Conservation (phyloP, 1,284 basidiomycete species). For the Phenoliferia sp. region DNA sequence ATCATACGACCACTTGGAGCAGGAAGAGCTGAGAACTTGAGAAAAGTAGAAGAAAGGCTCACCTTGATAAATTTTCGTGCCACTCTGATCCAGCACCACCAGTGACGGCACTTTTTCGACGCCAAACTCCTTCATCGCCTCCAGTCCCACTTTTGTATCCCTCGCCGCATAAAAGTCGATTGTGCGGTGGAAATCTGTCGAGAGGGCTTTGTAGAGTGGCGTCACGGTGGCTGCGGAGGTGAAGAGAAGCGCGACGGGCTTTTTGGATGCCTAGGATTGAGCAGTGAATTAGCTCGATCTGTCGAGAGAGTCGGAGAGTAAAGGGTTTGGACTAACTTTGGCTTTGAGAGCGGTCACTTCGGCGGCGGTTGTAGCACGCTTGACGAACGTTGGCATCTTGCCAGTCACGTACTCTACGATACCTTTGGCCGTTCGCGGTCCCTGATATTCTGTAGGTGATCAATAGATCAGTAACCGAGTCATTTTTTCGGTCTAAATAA, state of each 20-base stretch:
- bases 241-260: conserved; percentile 35
- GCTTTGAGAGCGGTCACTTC: conserved; percentile 27
- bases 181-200: conserved; percentile 32
- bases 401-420: conserved; percentile 41
- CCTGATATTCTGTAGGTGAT: conserved; percentile 38
- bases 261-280: conserved; percentile 10
- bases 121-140: conserved; percentile 19
- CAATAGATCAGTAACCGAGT: conserved; percentile 2
- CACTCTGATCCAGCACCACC: conserved; percentile 13
- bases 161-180: conserved; percentile 35
- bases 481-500: too few relatives aligned
- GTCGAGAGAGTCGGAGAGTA: not conserved
- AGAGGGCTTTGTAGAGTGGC: conserved; percentile 38
- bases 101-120: conserved; percentile 28
- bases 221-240: conserved; percentile 34
- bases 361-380: conserved; percentile 37
- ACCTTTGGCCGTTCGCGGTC: conserved; percentile 41
- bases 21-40: not conserved
- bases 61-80: conserved; percentile 26
- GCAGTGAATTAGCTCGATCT: not conserved
- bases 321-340: conserved; percentile 5
- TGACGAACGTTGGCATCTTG: conserved; percentile 42
- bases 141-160: conserved; percentile 24
- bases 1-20: too few relatives aligned
- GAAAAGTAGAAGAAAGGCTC: not conserved